Percentiles rank a stretch among this genome's conserved stretches.
phyloP scores from a whole-genome alignment of 2,329 filamentous ascomycete species.

The Phoma sp. region DNA sequence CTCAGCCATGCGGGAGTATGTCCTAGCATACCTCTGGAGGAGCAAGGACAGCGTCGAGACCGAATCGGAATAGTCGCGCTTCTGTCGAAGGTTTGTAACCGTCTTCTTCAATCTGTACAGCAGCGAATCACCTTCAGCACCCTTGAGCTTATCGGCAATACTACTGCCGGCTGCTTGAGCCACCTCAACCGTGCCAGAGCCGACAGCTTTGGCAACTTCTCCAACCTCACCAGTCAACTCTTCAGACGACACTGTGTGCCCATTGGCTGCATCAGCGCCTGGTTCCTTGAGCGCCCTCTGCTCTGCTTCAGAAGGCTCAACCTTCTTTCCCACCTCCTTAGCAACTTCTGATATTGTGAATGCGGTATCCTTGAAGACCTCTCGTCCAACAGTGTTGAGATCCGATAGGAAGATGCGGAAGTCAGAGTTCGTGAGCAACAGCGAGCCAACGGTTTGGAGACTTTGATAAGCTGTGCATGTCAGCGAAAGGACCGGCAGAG shows the following conservation, averaged over 20 bases:
- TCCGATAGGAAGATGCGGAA: slow-evolving; percentile 88
- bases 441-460: slow-evolving; percentile 77
- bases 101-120: slow-evolving; percentile 77
- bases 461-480: slow-evolving; percentile 72
- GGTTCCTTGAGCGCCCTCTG: slow-evolving; percentile 60
- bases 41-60: slow-evolving; percentile 79
- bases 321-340: slow-evolving; percentile 71
- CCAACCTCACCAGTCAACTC: slow-evolving; percentile 62
- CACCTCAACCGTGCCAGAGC: slow-evolving; percentile 54
- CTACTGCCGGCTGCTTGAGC: slow-evolving; percentile 69
- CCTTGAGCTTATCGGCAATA: slow-evolving; percentile 72
- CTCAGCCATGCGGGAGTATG: slow-evolving; percentile 76
- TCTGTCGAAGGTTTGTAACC: slow-evolving; percentile 74
- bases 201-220: slow-evolving; percentile 54
- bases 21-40: slow-evolving; percentile 76
- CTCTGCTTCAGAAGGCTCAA: slow-evolving; percentile 72
- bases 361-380: slow-evolving; percentile 87
- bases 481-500: slow-evolving; percentile 13
- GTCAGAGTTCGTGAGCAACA: slow-evolving; percentile 89
- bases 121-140: slow-evolving; percentile 75
- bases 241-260: slow-evolving; percentile 61
- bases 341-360: slow-evolving; percentile 78
- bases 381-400: slow-evolving; percentile 75
- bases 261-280: slow-evolving; percentile 53
- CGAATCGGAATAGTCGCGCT: slow-evolving; percentile 83